A percentile compares a stretch with the other conserved stretches of the same genome.
Conservation (phyloP, 306 rosid species). For the Cucumis melo region DNA sequence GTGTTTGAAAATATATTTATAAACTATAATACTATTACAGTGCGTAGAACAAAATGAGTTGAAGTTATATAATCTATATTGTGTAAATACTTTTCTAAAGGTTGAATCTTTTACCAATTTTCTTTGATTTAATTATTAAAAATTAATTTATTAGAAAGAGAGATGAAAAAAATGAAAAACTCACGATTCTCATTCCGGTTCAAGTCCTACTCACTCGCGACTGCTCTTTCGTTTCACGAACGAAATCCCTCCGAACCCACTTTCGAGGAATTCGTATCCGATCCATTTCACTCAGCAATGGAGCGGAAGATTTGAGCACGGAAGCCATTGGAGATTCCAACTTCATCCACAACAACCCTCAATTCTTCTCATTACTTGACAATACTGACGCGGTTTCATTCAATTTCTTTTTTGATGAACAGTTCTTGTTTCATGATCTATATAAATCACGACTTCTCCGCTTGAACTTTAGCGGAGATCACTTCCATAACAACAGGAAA, state of each 20-base stretch:
- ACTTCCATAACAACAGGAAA: not conserved
- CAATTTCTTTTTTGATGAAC: not conserved
- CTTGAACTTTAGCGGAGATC: not conserved
- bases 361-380: not conserved
- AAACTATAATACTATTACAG: too few species aligned
- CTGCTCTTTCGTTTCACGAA: not conserved
- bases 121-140: too few species aligned
- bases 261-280: conserved; percentile 1
- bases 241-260: not conserved
- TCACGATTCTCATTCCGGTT: not conserved
- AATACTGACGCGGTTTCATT: not conserved
- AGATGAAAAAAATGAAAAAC: not conserved
- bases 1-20: too few species aligned
- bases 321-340: not conserved
- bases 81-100: too few species aligned
- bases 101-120: too few species aligned
- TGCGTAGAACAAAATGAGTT: too few species aligned
- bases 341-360: not conserved
- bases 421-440: not conserved
- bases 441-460: not conserved
- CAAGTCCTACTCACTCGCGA: not conserved
- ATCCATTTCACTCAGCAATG: not conserved
- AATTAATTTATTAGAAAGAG: too few species aligned
- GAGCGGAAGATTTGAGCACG: not conserved
- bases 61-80: too few species aligned